phyloP scores from a whole-genome alignment of 176 grass and related monocot species.

The Eremochloa ophiuroides region DNA sequence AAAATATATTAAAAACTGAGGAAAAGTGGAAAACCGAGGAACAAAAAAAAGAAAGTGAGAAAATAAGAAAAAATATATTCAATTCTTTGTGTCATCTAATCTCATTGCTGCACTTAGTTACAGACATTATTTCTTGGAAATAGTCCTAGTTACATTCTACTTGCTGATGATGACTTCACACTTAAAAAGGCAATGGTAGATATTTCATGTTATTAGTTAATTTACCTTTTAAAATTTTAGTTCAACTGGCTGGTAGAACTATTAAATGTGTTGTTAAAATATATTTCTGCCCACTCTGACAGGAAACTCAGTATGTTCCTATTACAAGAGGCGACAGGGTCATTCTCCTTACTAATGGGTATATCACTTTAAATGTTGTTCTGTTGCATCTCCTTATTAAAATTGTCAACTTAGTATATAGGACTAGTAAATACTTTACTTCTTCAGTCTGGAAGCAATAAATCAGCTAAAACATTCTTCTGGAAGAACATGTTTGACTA shows the following conservation, averaged over 20 bases:
- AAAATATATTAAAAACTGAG: no score
- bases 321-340: constrained; percentile 85
- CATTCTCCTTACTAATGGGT: constrained; percentile 95
- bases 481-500: not conserved
- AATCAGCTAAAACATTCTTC: not conserved
- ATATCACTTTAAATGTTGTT: not conserved
- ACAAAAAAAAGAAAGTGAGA: no score
- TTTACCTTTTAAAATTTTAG: not conserved
- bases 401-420: not conserved
- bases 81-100: not conserved
- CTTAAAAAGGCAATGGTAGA: not conserved
- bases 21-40: no score
- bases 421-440: not conserved
- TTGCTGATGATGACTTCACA: not conserved
- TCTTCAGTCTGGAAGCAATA: not conserved
- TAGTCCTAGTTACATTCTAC: not conserved
- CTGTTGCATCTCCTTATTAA: not conserved
- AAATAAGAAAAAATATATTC: not conserved
- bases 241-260: not conserved
- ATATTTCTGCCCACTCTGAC: constrained; percentile 18
- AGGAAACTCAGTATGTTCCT: constrained; percentile 96
- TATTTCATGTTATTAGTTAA: not conserved
- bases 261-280: constrained; percentile 16
- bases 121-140: not conserved
- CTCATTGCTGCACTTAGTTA: not conserved